These are phyloP conservation scores for Exophiala sp. DNA, from an alignment of 2,329 filamentous ascomycete species.

Conservation along the genomic window DNA sequence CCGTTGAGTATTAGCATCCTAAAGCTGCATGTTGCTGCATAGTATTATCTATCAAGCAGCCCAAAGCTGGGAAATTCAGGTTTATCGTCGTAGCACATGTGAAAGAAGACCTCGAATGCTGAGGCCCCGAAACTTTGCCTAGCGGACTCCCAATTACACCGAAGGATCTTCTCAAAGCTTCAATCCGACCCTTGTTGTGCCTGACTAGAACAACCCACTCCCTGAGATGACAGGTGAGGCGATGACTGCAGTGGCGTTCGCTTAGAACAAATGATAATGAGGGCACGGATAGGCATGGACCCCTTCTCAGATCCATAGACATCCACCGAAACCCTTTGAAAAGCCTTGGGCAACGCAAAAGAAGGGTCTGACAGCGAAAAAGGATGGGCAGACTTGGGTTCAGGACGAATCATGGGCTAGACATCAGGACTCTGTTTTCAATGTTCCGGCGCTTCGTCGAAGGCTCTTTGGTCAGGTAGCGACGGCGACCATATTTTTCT, in stretches of 20 bases:
- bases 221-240: background rate
- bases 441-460: too few species aligned
- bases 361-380: too few species aligned
- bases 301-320: background rate
- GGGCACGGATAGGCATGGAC: background rate
- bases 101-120: background rate
- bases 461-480: too few species aligned
- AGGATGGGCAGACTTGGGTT: too few species aligned
- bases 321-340: background rate
- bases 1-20: background rate
- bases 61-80: too few species aligned
- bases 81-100: too few species aligned
- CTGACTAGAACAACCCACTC: conserved; percentile 6
- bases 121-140: background rate
- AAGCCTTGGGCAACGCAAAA: background rate
- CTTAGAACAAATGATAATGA: background rate
- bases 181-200: background rate
- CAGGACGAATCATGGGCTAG: too few species aligned
- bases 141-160: background rate
- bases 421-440: too few species aligned
- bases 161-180: background rate
- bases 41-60: too few species aligned
- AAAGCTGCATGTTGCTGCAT: too few species aligned
- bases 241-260: conserved; percentile 8
- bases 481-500: too few species aligned